Evolutionary conservation across 345 rosid species (phyloP), one percentile per base, ranked within the genome.

Genomic region (Pseudoturritis turrita): DNA sequence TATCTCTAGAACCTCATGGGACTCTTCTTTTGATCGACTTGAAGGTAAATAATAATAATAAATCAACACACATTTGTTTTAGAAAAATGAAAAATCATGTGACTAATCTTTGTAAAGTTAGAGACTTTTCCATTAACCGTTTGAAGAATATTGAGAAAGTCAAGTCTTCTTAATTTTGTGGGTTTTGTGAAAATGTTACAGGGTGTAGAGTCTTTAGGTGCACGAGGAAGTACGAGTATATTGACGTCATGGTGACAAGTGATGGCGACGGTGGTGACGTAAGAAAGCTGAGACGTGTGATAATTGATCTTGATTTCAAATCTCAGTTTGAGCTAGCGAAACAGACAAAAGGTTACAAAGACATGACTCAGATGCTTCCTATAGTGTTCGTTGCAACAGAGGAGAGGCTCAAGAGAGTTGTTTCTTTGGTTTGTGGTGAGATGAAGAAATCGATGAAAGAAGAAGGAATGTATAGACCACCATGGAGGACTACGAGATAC

Each of bases 281-380:
- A 18, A 45, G 41, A 68, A 45, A 62, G 35, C 41, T 10, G 29
- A 54, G 64, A 47, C 84, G 88, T 58, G 36, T 86, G 25, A 78
- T 86, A 53, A 68, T 86, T 22, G 91, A 86, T 29, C 71, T 80
- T 67, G 87, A 86, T 25, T 84, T 86, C 35, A 79, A 68, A 73
- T 78, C 84, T 14, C 88, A 86, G 72, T 86, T 86, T 72, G 85
- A 84, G 79, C 4, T 84, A 18, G 88, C 63, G 29, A 84, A 77
- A 53, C 81, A 82, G 7, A 78, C 82, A 31, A 39, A 51, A 46
- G 33, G 19, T n/a, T 86, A 86, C 73, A 78, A 62, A 74, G 82
- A 79, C 11, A 49, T 81, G 0, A 66, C 79, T 10, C 59, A 58
- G 45, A 58, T 39, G 35, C 76, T 86, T 25, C 87, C 87, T 5